These are phyloP conservation scores for Schizosaccharomyces versatilis DNA, from an alignment of 1,139 yeast species.

Conservation along the genomic window DNA sequence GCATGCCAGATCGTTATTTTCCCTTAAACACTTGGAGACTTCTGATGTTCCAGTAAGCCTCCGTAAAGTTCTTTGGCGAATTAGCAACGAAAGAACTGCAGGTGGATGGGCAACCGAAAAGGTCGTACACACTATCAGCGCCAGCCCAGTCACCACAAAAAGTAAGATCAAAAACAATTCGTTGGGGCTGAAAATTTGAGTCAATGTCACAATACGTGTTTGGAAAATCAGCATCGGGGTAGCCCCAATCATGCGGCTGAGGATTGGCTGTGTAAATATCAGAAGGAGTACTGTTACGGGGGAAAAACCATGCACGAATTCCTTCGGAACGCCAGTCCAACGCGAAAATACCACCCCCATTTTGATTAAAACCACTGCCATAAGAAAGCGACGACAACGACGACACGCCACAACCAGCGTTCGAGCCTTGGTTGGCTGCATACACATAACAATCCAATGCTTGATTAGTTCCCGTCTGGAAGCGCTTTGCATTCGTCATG, in stretches of 20 bases:
- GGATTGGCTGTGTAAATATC: slow-evolving; percentile 3
- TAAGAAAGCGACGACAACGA: slow-evolving; percentile 4
- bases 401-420: slow-evolving; percentile 9
- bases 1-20: neutral
- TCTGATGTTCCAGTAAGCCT: slow-evolving; percentile 10
- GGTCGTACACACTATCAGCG: neutral
- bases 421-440: slow-evolving; percentile 6
- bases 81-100: slow-evolving; percentile 6
- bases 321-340: slow-evolving; percentile 7
- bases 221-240: slow-evolving; percentile 8
- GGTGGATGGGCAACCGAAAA: slow-evolving; percentile 4
- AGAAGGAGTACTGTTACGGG: slow-evolving; percentile 4
- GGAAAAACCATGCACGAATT: slow-evolving; percentile 7
- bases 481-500: slow-evolving; percentile 1
- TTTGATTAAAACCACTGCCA: slow-evolving; percentile 5
- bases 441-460: slow-evolving; percentile 7
- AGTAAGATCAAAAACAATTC: slow-evolving; percentile 6
- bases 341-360: slow-evolving; percentile 3
- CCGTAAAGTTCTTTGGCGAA: slow-evolving; percentile 6
- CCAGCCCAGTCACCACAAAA: slow-evolving; percentile 11
- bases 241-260: slow-evolving; percentile 3
- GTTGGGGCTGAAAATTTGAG: slow-evolving; percentile 5
- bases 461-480: slow-evolving; percentile 4
- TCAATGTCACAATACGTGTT: slow-evolving; percentile 5
- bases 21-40: neutral